These are phyloP conservation scores for Tetracentron sinense DNA, from an alignment of 164 flowering plant species.

Conservation along the genomic window DNA sequence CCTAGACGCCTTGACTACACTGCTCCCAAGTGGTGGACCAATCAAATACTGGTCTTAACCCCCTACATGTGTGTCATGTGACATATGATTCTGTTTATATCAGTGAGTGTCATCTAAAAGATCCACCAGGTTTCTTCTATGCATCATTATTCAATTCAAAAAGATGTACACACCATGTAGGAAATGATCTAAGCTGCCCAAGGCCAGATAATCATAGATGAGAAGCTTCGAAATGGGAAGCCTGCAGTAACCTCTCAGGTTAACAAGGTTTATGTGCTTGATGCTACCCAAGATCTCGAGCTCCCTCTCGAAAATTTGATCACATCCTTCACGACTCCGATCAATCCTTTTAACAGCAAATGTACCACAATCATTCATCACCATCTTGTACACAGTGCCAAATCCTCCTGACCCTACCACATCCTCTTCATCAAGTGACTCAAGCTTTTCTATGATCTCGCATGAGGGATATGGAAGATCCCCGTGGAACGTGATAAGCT, in stretches of 20 bases:
- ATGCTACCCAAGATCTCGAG: constrained; percentile 89
- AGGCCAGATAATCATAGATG: constrained; percentile 78
- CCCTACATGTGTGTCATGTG: no score
- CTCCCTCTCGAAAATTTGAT: constrained; percentile 84
- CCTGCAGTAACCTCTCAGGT: constrained; percentile 80
- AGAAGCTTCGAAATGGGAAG: constrained; percentile 83
- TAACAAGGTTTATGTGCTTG: constrained; percentile 90
- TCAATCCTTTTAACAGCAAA: constrained; percentile 94
- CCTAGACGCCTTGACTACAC: no score
- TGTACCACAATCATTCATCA: constrained; percentile 85
- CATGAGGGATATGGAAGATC: constrained; percentile 86
- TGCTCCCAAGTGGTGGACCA: no score
- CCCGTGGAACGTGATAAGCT: constrained; percentile 89
- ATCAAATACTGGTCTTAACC: no score
- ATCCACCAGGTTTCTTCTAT: neutral
- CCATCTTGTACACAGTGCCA: constrained; percentile 91
- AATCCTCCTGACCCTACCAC: constrained; percentile 95
- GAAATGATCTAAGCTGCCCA: constrained; percentile 84
- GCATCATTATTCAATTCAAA: neutral
- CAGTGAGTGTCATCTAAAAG: no score
- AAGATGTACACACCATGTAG: constrained; percentile 59
- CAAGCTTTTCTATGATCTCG: constrained; percentile 90
- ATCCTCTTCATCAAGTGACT: constrained; percentile 77
- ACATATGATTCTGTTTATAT: no score
- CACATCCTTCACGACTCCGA: constrained; percentile 70